Conservation (phyloP, 371 early-diverging fungal species). For the Mortierella sp. region DNA sequence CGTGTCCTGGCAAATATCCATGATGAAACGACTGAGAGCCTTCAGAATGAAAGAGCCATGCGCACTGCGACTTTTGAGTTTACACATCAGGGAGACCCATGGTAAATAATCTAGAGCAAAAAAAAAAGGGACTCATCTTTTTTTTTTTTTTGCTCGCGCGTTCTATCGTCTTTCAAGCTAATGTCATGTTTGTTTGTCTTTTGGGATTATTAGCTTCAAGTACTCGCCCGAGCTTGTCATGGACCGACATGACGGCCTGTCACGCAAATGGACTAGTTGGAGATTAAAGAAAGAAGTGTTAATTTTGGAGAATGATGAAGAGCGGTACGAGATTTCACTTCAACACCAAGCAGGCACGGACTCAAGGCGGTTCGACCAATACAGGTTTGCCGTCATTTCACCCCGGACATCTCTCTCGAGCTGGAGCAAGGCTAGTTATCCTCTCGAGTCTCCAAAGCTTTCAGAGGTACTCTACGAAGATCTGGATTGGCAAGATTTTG, state of each 20-base stretch:
- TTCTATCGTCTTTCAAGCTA: not conserved
- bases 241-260: constrained; percentile 52
- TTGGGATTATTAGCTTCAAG: constrained; percentile 46
- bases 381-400: constrained; percentile 46
- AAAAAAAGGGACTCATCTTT: too few species aligned
- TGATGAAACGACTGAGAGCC: constrained; percentile 45
- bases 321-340: constrained; percentile 50
- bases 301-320: constrained; percentile 51
- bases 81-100: constrained; percentile 57
- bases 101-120: constrained; percentile 56
- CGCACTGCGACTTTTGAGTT: constrained; percentile 59
- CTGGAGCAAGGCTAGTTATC: constrained; percentile 39
- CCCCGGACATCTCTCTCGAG: constrained; percentile 39
- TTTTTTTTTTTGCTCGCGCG: not conserved
- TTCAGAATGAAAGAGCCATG: constrained; percentile 44
- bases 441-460: constrained; percentile 13
- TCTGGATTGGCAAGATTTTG: constrained; percentile 53
- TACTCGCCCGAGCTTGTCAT: constrained; percentile 54
- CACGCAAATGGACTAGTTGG: constrained; percentile 52
- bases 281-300: constrained; percentile 46
- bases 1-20: constrained; percentile 43
- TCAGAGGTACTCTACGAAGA: constrained; percentile 45
- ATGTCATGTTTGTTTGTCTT: not conserved
- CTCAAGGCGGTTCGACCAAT: constrained; percentile 42
- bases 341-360: constrained; percentile 45